A percentile compares a stretch with the other conserved stretches of the same genome.
Evolutionary conservation across 2,329 filamentous ascomycete genomes (phyloP).

Genomic region (Lasiodiplodia citricola): DNA sequence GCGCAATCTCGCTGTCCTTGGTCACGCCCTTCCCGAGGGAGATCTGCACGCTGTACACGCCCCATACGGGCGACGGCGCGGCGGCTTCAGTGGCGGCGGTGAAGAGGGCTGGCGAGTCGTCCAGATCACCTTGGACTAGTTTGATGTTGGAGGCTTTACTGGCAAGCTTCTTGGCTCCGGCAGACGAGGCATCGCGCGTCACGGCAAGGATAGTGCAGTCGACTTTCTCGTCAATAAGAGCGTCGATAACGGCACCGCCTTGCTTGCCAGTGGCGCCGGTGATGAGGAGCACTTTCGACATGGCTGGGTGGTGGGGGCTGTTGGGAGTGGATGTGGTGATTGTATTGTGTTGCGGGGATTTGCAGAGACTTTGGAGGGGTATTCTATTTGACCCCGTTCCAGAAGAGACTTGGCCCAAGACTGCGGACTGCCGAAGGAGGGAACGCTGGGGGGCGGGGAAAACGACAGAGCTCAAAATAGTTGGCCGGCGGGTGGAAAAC

Average conservation of each 20-base stretch:
- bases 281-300: conserved; percentile 48
- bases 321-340: neutral
- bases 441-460: neutral
- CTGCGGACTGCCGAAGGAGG: neutral
- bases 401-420: too few species aligned
- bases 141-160: conserved; percentile 55
- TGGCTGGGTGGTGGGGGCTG: conserved; percentile 27
- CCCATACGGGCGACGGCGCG: conserved; percentile 55
- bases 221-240: conserved; percentile 44
- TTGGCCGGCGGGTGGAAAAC: neutral
- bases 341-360: neutral
- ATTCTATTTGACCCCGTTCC: conserved; percentile 13
- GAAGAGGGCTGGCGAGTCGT: conserved; percentile 59
- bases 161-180: conserved; percentile 56
- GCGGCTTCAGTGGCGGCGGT: conserved; percentile 44
- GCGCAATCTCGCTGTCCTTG: conserved; percentile 54
- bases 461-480: neutral
- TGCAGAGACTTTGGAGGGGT: neutral
- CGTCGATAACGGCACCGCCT: conserved; percentile 51
- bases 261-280: conserved; percentile 55
- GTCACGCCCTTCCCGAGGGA: conserved; percentile 50
- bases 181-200: conserved; percentile 61
- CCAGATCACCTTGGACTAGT: conserved; percentile 64
- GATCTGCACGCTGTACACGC: conserved; percentile 67
- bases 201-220: conserved; percentile 62